Percentiles rank a stretch among this genome's conserved stretches.
These are phyloP conservation scores for Diaporthe longicolla DNA, from an alignment of 2,329 filamentous ascomycete species.

Conservation along the genomic window DNA sequence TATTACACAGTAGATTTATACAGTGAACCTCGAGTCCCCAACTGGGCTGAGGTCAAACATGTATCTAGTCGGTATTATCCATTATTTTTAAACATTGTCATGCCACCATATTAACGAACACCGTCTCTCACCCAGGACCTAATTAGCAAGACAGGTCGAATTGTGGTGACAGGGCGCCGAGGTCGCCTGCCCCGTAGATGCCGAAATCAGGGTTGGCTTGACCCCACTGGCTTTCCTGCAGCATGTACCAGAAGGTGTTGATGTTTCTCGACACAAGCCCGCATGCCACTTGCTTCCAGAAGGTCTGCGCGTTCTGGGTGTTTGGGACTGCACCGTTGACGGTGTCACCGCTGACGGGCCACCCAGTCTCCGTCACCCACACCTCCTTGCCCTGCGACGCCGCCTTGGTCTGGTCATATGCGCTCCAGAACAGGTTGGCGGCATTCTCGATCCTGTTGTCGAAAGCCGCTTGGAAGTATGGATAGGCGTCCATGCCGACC, in stretches of 20 bases:
- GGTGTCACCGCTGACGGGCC: constrained; percentile 79
- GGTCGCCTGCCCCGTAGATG: constrained; percentile 23
- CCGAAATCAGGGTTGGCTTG: constrained; percentile 28
- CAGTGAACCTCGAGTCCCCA: neutral
- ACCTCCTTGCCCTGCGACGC: constrained; percentile 63
- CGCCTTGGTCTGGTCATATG: constrained; percentile 62
- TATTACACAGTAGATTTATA: constrained; percentile 12
- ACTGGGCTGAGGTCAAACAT: neutral
- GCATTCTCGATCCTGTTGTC: constrained; percentile 76
- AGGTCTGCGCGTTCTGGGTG: constrained; percentile 78
- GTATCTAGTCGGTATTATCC: constrained; percentile 16
- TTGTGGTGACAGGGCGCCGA: constrained; percentile 14
- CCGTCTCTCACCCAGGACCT: neutral
- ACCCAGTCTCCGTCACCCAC: constrained; percentile 92
- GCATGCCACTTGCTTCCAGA: constrained; percentile 86
- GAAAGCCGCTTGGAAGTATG: constrained; percentile 82
- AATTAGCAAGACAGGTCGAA: constrained; percentile 26
- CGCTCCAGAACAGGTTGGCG: constrained; percentile 77
- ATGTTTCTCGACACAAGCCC: constrained; percentile 68
- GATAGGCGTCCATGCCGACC: constrained; percentile 88
- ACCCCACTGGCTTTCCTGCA: constrained; percentile 37
- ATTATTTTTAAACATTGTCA: constrained; percentile 10
- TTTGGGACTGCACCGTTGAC: constrained; percentile 75
- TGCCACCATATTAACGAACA: neutral
- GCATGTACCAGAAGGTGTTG: constrained; percentile 82